These are phyloP conservation scores for Cystobasidium ongulense DNA, from an alignment of 768 basidiomycete species.

Conservation along the genomic window DNA sequence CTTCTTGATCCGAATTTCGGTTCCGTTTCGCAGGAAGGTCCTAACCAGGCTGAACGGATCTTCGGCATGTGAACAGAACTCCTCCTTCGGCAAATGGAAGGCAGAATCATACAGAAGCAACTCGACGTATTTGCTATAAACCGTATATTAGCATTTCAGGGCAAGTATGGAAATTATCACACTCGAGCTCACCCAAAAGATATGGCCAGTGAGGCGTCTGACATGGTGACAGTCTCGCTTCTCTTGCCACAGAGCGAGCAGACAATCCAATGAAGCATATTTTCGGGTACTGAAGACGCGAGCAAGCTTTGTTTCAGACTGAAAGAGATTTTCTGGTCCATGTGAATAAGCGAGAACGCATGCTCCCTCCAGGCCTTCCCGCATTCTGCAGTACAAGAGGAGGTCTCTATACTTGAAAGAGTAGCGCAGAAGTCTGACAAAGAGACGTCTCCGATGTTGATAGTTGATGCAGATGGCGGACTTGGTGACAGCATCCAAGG, in stretches of 20 bases:
- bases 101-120: constrained; percentile 34
- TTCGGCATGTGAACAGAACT: constrained; percentile 32
- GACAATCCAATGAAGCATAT: neutral
- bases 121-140: constrained; percentile 33
- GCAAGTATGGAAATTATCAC: neutral
- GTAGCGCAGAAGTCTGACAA: neutral
- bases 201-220: neutral
- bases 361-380: neutral
- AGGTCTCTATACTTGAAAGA: neutral
- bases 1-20: neutral
- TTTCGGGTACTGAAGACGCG: neutral
- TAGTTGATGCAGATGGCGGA: neutral
- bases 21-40: neutral
- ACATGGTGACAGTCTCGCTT: constrained; percentile 1
- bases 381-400: neutral
- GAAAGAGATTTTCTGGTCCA: neutral
- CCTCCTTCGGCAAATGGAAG: constrained; percentile 14
- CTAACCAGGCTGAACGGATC: constrained; percentile 29
- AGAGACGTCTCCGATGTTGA: neutral
- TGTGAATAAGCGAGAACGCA: neutral
- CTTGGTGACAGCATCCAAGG: neutral
- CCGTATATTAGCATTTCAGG: neutral
- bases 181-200: neutral
- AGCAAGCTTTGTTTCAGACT: neutral
- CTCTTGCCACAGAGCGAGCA: constrained; percentile 16